phyloP scores from a whole-genome alignment of 169 alveolate genomes.

The Blepharisma undulans region DNA sequence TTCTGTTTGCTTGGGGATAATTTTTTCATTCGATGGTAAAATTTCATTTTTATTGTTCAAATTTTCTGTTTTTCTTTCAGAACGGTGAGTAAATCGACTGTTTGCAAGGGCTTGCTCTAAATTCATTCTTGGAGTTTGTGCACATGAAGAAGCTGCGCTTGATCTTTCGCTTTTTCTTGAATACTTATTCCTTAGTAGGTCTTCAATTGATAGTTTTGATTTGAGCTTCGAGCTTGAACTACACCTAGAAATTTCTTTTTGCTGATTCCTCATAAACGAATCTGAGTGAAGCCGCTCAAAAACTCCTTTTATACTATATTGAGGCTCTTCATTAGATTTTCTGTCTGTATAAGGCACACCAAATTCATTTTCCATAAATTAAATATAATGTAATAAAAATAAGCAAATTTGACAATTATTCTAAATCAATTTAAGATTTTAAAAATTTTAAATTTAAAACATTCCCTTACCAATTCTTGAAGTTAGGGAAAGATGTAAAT shows the following conservation, averaged over 20 bases:
- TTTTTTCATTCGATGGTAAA: not conserved
- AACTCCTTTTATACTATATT: not conserved
- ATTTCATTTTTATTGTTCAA: not conserved
- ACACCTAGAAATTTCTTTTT: not conserved
- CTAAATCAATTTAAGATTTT: not conserved
- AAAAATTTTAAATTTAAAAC: too few relatives aligned
- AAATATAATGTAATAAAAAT: too few relatives aligned
- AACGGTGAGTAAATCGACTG: not conserved
- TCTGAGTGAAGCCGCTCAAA: not conserved
- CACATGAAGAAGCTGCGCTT: not conserved
- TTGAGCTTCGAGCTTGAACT: not conserved
- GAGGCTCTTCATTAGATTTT: not conserved
- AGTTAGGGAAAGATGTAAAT: not conserved
- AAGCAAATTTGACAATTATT: not conserved
- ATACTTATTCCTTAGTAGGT: not conserved
- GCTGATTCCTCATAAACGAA: not conserved
- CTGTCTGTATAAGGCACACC: not conserved
- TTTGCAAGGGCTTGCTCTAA: constrained; percentile 20
- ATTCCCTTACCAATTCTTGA: not conserved
- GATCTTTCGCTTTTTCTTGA: not conserved
- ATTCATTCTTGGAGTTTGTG: not conserved
- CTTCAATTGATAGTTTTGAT: not conserved
- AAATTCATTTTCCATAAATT: not conserved
- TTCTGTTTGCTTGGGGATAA: not conserved
- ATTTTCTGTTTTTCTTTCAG: not conserved